These are phyloP conservation scores for Epipyxis sp. DNA, from an alignment of 108 stramenopile species.

Conservation along the genomic window DNA sequence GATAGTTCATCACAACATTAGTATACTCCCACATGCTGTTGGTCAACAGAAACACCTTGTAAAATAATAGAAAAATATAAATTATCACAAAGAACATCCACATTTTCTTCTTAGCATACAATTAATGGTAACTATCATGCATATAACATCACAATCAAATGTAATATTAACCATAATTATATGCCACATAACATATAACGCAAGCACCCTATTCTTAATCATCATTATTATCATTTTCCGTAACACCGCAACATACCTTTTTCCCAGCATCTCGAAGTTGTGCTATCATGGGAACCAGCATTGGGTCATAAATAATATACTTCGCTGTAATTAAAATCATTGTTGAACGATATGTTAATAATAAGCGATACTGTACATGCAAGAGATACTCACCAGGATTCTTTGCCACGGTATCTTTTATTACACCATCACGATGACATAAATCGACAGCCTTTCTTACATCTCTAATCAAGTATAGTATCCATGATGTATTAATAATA, in stretches of 20 bases:
- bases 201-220: too few species aligned
- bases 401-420: constrained; percentile 68
- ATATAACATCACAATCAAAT: too few species aligned
- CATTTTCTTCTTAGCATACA: too few species aligned
- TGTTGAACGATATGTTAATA: not conserved
- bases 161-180: too few species aligned
- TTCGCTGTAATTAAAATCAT: constrained; percentile 43
- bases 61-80: too few species aligned
- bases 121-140: too few species aligned
- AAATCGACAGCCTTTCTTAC: constrained; percentile 84
- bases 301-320: constrained; percentile 79
- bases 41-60: constrained; percentile 86
- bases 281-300: constrained; percentile 78
- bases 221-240: too few species aligned
- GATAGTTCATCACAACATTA: constrained; percentile 54
- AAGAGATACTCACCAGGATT: not conserved
- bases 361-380: not conserved
- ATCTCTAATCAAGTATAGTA: constrained; percentile 39
- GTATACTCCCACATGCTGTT: constrained; percentile 94
- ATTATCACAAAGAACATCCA: too few species aligned
- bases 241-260: too few species aligned
- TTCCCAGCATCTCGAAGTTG: constrained; percentile 66
- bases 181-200: too few species aligned
- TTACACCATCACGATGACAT: constrained; percentile 92
- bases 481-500: not conserved